Evolutionary conservation across 2,329 filamentous ascomycete genomes (phyloP).

Genomic region (Colletotrichum aenigma): DNA sequence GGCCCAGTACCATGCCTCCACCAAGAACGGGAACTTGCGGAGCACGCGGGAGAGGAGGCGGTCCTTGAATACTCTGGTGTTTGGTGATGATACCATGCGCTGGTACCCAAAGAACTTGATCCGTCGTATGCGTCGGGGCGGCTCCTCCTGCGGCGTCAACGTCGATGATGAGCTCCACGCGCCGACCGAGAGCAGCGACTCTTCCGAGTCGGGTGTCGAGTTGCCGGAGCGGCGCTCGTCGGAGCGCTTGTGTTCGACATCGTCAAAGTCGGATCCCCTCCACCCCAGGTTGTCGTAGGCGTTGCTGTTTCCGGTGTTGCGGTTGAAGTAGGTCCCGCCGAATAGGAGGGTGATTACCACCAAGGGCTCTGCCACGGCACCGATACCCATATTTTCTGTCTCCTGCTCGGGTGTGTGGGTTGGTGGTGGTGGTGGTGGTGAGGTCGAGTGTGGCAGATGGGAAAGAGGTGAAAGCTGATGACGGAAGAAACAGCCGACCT

Average conservation of each 20-base stretch:
- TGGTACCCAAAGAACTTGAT: conserved; percentile 29
- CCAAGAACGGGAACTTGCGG: conserved; percentile 71
- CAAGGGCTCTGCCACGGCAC: conserved; percentile 45
- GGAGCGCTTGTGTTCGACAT: conserved; percentile 20
- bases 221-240: conserved; percentile 40
- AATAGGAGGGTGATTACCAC: conserved; percentile 47
- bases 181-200: conserved; percentile 11
- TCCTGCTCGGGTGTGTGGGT: not conserved
- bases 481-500: not conserved
- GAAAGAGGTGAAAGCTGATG: not conserved
- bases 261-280: not conserved
- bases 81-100: conserved; percentile 59
- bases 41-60: conserved; percentile 68
- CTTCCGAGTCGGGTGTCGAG: conserved; percentile 17
- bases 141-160: conserved; percentile 29
- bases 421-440: not conserved
- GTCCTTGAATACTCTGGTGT: conserved; percentile 64
- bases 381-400: conserved; percentile 38
- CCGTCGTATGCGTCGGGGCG: conserved; percentile 34
- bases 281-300: conserved; percentile 22
- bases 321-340: conserved; percentile 48
- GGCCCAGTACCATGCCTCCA: conserved; percentile 80
- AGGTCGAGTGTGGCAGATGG: not conserved
- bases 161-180: conserved; percentile 28
- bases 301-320: conserved; percentile 39